These are phyloP conservation scores for Thalassiosira profunda DNA, from an alignment of 108 stramenopile genomes.

Conservation along the genomic window DNA sequence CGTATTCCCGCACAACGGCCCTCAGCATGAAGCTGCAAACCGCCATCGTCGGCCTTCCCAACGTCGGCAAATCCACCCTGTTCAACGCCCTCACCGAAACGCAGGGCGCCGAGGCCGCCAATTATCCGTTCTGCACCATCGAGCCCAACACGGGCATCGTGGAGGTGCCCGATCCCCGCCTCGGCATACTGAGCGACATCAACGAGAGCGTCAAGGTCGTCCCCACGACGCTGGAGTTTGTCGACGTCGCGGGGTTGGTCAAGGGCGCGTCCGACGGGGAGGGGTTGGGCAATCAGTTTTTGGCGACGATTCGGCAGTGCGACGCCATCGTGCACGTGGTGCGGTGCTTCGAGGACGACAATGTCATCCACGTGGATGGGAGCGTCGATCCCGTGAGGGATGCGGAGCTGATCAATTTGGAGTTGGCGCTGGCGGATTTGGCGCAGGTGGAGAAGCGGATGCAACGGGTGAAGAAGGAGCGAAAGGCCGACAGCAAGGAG, in stretches of 20 bases:
- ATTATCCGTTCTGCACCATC: slow-evolving; percentile 92
- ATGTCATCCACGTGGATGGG: slow-evolving; percentile 98
- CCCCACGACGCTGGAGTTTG: slow-evolving; percentile 96
- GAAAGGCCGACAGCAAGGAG: slow-evolving; percentile 72
- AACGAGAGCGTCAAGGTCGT: slow-evolving; percentile 89
- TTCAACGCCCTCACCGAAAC: slow-evolving; percentile 98
- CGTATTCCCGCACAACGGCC: slow-evolving; percentile 34
- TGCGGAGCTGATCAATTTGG: slow-evolving; percentile 98
- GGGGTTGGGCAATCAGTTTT: slow-evolving; percentile 99
- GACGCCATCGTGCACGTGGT: slow-evolving; percentile 81
- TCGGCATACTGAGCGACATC: slow-evolving; percentile 75
- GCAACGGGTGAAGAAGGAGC: slow-evolving; percentile 83
- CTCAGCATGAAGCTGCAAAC: slow-evolving; percentile 91
- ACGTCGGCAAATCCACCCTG: slow-evolving; percentile 97
- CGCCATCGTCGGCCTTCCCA: slow-evolving; percentile 97
- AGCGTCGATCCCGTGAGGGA: slow-evolving; percentile 94
- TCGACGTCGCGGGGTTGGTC: slow-evolving; percentile 99
- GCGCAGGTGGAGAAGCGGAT: slow-evolving; percentile 96
- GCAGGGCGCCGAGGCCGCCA: slow-evolving; percentile 91
- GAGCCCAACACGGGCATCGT: slow-evolving; percentile 98
- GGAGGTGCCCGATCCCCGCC: slow-evolving; percentile 90
- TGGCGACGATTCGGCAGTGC: slow-evolving; percentile 96
- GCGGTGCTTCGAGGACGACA: slow-evolving; percentile 98
- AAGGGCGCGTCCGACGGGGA: slow-evolving; percentile 98
- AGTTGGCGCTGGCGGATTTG: slow-evolving; percentile 96